Evolutionary conservation across 805 yeast species (phyloP).

Genomic region (Candida ficus): DNA sequence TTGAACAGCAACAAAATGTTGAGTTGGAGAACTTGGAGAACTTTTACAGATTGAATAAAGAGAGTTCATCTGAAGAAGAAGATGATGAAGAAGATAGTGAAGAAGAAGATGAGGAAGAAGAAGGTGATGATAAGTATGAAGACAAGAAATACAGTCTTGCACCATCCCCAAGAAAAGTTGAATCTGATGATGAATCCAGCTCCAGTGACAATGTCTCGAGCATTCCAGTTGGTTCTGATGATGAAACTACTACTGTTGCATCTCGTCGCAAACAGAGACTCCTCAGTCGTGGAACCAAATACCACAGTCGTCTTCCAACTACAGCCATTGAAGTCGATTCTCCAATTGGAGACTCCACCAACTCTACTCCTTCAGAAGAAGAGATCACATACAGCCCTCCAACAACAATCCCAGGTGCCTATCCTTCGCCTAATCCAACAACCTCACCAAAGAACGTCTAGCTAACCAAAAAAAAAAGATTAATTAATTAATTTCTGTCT

Average conservation of each 20-base stretch:
- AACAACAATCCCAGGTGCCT: constrained; percentile 6
- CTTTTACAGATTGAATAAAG: constrained; percentile 25
- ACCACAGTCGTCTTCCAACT: background rate
- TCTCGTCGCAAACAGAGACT: constrained; percentile 24
- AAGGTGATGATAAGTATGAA: background rate
- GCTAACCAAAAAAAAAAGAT: no score
- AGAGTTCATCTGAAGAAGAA: constrained; percentile 17
- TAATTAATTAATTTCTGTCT: no score
- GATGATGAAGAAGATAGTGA: constrained; percentile 14
- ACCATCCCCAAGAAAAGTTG: constrained; percentile 3
- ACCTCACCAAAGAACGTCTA: background rate
- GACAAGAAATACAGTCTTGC: constrained; percentile 11
- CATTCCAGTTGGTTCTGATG: constrained; percentile 22
- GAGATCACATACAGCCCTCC: constrained; percentile 3
- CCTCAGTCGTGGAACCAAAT: constrained; percentile 15
- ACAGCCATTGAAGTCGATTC: background rate
- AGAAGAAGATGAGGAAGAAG: constrained; percentile 4
- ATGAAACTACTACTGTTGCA: constrained; percentile 16
- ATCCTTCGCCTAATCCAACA: background rate
- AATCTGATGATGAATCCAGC: constrained; percentile 12
- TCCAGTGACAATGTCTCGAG: constrained; percentile 20
- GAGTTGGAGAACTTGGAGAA: constrained; percentile 21
- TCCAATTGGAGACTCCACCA: background rate
- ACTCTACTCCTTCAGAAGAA: constrained; percentile 1
- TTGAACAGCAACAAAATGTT: constrained; percentile 22